Evolutionary conservation across 441 rosid genomes (phyloP).

Genomic region (Adansonia gregorii): DNA sequence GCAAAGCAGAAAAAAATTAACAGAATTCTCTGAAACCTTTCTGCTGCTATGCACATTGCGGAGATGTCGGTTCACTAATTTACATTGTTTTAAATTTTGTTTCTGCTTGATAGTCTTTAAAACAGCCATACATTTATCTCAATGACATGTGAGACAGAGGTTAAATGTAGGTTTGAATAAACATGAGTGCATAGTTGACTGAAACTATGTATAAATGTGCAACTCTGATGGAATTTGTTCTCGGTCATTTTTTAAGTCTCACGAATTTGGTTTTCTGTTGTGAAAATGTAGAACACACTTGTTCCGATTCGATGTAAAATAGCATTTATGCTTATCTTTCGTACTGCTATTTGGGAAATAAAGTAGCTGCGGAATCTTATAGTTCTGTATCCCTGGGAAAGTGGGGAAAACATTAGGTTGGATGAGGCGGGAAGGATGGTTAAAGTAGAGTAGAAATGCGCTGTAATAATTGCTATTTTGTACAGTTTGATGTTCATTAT

Average conservation of each 20-base stretch:
- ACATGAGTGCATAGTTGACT: background rate
- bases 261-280: background rate
- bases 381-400: constrained; percentile 5
- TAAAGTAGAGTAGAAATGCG: background rate
- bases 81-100: constrained; percentile 1
- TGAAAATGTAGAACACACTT: background rate
- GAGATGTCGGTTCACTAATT: background rate
- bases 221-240: background rate
- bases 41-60: background rate
- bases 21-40: constrained; percentile 8
- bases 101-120: background rate
- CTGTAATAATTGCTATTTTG: background rate
- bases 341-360: background rate
- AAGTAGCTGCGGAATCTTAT: constrained; percentile 6
- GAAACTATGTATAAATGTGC: constrained; percentile 8
- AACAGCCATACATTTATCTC: background rate
- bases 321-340: background rate
- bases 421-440: background rate
- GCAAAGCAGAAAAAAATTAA: background rate
- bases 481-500: constrained; percentile 21
- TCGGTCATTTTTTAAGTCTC: background rate
- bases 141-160: background rate
- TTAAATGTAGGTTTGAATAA: background rate
- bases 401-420: background rate
- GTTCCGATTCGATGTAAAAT: background rate